phyloP scores from a whole-genome alignment of 2,329 filamentous ascomycete genomes.

The Penicillium sp. region DNA sequence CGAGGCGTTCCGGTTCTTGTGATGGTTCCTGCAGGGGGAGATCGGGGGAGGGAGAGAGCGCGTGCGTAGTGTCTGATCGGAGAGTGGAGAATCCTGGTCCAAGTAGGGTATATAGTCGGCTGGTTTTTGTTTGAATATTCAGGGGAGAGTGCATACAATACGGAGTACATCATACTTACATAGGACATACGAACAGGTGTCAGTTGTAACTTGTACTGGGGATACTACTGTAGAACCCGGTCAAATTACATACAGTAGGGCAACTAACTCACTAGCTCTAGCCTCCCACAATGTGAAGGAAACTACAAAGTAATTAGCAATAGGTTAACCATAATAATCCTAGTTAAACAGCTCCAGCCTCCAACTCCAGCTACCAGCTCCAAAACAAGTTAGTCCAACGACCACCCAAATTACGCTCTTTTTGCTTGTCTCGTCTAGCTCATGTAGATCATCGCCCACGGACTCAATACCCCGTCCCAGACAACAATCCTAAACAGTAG shows the following conservation, averaged over 20 bases:
- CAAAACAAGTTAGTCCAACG: background rate
- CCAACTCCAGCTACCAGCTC: background rate
- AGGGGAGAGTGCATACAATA: no score
- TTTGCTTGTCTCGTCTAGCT: conserved; percentile 2
- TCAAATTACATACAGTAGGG: background rate
- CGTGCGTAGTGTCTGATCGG: background rate
- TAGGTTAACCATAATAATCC: background rate
- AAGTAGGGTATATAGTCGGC: background rate
- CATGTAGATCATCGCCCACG: background rate
- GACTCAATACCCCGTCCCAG: background rate
- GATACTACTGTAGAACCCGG: background rate
- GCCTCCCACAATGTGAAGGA: background rate
- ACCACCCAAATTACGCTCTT: background rate
- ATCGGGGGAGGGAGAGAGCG: background rate
- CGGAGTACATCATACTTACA: no score
- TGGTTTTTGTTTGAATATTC: no score
- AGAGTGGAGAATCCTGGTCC: background rate
- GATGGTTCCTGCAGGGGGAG: conserved; percentile 27
- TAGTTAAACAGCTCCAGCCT: background rate
- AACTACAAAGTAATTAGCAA: background rate
- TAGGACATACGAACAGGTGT: no score
- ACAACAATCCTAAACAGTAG: background rate
- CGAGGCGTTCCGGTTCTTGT: conserved; percentile 15
- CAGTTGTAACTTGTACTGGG: no score
- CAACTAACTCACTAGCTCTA: background rate